These are phyloP conservation scores for Citrus australasica DNA, from an alignment of 345 rosid genomes.

Conservation along the genomic window DNA sequence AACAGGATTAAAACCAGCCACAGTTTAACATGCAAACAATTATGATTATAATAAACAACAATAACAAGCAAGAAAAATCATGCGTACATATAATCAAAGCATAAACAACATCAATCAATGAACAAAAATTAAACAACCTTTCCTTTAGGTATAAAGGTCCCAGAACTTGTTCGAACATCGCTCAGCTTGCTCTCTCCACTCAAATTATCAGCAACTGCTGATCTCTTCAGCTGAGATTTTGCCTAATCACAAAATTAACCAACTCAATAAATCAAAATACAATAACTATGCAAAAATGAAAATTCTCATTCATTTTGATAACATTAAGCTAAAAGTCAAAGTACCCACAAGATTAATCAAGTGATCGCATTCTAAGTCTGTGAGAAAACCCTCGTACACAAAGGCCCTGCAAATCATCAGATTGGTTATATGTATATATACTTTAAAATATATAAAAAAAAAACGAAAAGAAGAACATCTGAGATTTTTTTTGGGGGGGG, in stretches of 20 bases:
- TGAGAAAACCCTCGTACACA: constrained; percentile 85
- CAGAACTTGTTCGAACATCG: constrained; percentile 93
- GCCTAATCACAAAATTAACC: constrained; percentile 37
- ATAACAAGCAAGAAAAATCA: neutral
- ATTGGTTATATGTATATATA: neutral
- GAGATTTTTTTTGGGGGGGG: too few relatives aligned
- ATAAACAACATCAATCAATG: neutral
- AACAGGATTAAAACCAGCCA: neutral
- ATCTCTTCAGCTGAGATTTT: constrained; percentile 84
- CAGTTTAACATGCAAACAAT: neutral
- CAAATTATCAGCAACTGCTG: constrained; percentile 85
- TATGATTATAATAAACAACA: neutral
- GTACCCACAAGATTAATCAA: constrained; percentile 75
- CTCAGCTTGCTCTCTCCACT: constrained; percentile 84
- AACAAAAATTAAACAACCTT: constrained; percentile 50
- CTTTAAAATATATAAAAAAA: neutral
- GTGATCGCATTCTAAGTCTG: constrained; percentile 95
- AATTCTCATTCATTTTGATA: constrained; percentile 11
- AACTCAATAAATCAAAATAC: neutral
- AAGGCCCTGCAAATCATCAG: constrained; percentile 55
- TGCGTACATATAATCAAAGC: neutral
- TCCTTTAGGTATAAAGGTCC: constrained; percentile 84
- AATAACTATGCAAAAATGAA: neutral
- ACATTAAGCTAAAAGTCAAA: neutral
- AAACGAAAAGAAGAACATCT: neutral